Evolutionary conservation across 495 filamentous ascomycete species (phyloP).

Genomic region (Penicillium coffeae): DNA sequence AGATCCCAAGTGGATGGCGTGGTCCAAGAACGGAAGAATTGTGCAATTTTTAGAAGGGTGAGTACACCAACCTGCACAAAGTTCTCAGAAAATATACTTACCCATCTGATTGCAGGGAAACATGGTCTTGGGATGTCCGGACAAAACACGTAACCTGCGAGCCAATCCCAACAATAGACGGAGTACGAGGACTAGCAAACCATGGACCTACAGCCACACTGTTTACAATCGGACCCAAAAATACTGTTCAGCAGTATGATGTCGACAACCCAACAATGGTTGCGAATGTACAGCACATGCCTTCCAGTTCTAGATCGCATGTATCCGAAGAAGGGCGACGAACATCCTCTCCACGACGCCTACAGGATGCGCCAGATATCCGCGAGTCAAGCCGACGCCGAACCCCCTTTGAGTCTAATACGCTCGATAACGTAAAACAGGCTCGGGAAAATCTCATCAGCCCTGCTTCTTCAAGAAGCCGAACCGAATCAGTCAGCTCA

Average conservation of each 20-base stretch:
- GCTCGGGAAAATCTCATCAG: constrained; percentile 58
- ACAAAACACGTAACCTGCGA: constrained; percentile 94
- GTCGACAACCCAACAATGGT: constrained; percentile 78
- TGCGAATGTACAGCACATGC: constrained; percentile 77
- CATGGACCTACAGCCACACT: constrained; percentile 88
- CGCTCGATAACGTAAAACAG: constrained; percentile 42
- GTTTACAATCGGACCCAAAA: constrained; percentile 84
- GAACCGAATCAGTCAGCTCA: constrained; percentile 57
- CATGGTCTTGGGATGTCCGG: constrained; percentile 91
- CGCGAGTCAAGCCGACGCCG: constrained; percentile 28
- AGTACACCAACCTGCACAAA: constrained; percentile 29
- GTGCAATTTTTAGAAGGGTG: constrained; percentile 91
- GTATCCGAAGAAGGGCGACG: constrained; percentile 64
- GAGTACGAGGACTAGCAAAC: constrained; percentile 75
- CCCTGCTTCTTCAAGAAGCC: constrained; percentile 60
- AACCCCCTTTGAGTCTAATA: constrained; percentile 41
- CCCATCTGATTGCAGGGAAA: constrained; percentile 59
- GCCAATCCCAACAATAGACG: constrained; percentile 76
- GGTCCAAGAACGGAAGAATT: constrained; percentile 97
- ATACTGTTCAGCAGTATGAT: constrained; percentile 92
- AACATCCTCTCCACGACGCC: constrained; percentile 25
- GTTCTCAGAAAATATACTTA: neutral
- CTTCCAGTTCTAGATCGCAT: constrained; percentile 67
- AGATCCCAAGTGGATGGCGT: constrained; percentile 92
- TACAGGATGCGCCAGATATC: constrained; percentile 37